Base-by-base conservation (phyloP, 306 rosid genomes). In the Quercus alba region DNA sequence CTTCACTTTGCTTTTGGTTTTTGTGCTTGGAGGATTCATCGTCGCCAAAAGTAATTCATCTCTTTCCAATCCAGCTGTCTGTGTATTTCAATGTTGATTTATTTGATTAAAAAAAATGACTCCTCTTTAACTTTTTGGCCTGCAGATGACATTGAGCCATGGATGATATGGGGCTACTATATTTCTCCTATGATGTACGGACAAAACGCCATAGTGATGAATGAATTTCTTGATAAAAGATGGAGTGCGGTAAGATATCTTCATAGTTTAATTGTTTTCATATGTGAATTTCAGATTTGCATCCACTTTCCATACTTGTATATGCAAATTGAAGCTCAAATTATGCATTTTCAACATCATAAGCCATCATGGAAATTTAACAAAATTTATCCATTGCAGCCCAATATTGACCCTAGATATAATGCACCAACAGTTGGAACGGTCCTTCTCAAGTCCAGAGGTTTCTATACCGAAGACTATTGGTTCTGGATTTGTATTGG, bases 181-280 rank as follows among this genome's bases (percentile, higher is more conserved):
- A 19, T 74, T 9, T 90, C 93, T 70, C 98, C 98, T 75, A 79
- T 94, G 90, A 94, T 86, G 93, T 94, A 94, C 72, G 98, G 97
- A 77, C 98, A 94, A 52, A 94, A 89, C 82, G 97, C 98, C 23
- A 86, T 94, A 6, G 91, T 86, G 78, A 85, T 91, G 30, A 92
- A 92, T 51, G 98, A 92, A 55, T 94, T 94, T 74, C 94, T 94
- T 5, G 98, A 92, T 46, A 59, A 89, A 38, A 86, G 97, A 87
- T 94, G 98, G 97, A 86, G 83, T 44, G 5, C 12, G 38, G 98
- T 94, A 84, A 82, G 69, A 30, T 73, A 18, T 35, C 21, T 66
- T 68, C 28, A 19, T 13, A 19, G 72, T 35, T 19, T 67, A 19
- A 68, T n/a, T 68, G 52, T 33, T 21, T 68, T 35, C 26, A 68